phyloP scores from a whole-genome alignment of 805 yeast species.

The Yarrowia porcina region DNA sequence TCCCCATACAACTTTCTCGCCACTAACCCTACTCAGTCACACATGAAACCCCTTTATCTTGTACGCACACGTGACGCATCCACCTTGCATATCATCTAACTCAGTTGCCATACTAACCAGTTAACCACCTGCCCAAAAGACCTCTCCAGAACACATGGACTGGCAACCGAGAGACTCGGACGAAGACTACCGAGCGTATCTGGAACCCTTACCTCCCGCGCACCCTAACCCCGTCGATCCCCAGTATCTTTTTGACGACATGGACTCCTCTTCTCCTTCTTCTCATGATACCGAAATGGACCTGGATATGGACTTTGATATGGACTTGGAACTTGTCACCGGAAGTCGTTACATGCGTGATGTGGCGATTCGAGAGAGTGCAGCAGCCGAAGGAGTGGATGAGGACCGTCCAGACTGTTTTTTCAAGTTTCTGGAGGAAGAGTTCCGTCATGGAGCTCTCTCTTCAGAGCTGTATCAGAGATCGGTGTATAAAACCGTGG shows the following conservation, averaged over 20 bases:
- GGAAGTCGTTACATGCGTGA: slow-evolving; percentile 18
- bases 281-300: slow-evolving; percentile 18
- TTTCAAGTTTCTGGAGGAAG: slow-evolving; percentile 21
- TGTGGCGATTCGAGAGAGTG: background rate
- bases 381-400: slow-evolving; percentile 20
- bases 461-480: slow-evolving; percentile 20
- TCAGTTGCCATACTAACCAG: background rate
- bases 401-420: slow-evolving; percentile 20
- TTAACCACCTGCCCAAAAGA: too few relatives aligned
- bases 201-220: background rate
- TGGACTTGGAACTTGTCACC: too few relatives aligned
- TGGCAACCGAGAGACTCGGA: background rate
- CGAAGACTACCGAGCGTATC: background rate
- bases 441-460: slow-evolving; percentile 5
- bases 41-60: too few relatives aligned
- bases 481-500: slow-evolving; percentile 14
- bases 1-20: too few relatives aligned
- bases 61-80: slow-evolving; percentile 1
- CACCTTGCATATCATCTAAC: slow-evolving; percentile 30
- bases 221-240: background rate
- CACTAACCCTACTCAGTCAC: too few relatives aligned
- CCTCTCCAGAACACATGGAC: background rate
- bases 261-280: background rate
- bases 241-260: background rate
- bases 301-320: slow-evolving; percentile 4